phyloP scores from a whole-genome alignment of 2,329 filamentous ascomycete species.

The Claviceps sorghi region DNA sequence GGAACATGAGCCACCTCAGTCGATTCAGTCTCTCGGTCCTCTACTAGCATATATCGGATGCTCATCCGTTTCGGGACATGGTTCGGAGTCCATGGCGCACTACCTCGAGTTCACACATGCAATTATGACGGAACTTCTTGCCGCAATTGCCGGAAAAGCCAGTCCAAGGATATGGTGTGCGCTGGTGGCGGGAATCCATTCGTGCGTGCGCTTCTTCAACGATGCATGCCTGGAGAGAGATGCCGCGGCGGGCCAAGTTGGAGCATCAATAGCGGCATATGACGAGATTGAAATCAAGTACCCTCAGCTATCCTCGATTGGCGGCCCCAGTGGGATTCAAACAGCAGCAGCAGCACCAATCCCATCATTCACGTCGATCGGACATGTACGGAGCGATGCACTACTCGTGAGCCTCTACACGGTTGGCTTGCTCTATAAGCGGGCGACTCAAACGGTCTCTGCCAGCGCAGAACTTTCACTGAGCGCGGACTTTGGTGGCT shows the following conservation, averaged over 20 bases:
- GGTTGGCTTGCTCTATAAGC: slow-evolving; percentile 26
- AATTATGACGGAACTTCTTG: slow-evolving; percentile 21
- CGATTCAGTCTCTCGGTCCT: slow-evolving; percentile 23
- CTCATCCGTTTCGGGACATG: slow-evolving; percentile 16
- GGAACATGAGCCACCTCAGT: slow-evolving; percentile 11
- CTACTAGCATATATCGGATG: slow-evolving; percentile 36
- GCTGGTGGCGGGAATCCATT: slow-evolving; percentile 23
- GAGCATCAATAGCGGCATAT: slow-evolving; percentile 2
- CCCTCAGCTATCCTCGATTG: slow-evolving; percentile 13
- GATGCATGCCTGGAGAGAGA: slow-evolving; percentile 23
- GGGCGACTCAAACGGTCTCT: slow-evolving; percentile 18
- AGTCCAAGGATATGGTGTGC: slow-evolving; percentile 23
- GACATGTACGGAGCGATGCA: slow-evolving; percentile 22
- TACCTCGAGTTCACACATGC: slow-evolving; percentile 25
- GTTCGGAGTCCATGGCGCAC: slow-evolving; percentile 20
- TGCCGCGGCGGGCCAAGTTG: slow-evolving; percentile 10
- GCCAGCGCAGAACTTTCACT: slow-evolving; percentile 14
- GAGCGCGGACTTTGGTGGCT: slow-evolving; percentile 17
- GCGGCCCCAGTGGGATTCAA: neutral
- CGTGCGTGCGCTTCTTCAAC: slow-evolving; percentile 21
- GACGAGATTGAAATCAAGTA: slow-evolving; percentile 14
- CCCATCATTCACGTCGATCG: slow-evolving; percentile 9
- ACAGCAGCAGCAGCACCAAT: slow-evolving; percentile 1
- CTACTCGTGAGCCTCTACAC: slow-evolving; percentile 23
- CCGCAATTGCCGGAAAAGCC: slow-evolving; percentile 19